phyloP scores from a whole-genome alignment of 2,329 filamentous ascomycete genomes.

The Byssochlamys sp. region DNA sequence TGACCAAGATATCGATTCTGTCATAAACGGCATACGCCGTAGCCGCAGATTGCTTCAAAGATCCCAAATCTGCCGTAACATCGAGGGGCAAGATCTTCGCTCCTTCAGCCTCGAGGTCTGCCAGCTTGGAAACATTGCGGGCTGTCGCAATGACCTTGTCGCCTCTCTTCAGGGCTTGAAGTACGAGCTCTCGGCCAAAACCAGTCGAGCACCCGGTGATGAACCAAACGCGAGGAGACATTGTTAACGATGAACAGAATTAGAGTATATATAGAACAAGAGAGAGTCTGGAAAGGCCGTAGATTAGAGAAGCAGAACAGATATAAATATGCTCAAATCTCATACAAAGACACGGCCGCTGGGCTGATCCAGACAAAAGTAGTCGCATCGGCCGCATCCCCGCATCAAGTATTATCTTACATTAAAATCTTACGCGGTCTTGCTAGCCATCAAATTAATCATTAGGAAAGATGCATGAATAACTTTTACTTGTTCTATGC shows the following conservation, averaged over 20 bases:
- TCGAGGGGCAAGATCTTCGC: slow-evolving; percentile 17
- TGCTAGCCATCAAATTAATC: neutral
- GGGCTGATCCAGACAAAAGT: neutral
- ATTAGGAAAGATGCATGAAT: neutral
- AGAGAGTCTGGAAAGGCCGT: neutral
- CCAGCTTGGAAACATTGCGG: slow-evolving; percentile 18
- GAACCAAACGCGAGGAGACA: slow-evolving; percentile 20
- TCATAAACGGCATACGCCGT: slow-evolving; percentile 13
- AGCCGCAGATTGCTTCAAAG: slow-evolving; percentile 10
- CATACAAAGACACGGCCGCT: neutral
- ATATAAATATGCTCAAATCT: neutral
- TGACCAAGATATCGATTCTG: slow-evolving; percentile 25
- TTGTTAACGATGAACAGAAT: neutral
- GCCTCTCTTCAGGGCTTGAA: slow-evolving; percentile 17
- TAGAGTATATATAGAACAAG: neutral
- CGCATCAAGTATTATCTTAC: neutral
- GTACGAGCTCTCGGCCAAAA: slow-evolving; percentile 21
- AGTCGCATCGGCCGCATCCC: neutral
- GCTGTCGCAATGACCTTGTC: slow-evolving; percentile 29
- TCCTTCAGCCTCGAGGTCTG: slow-evolving; percentile 16
- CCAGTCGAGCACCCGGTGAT: slow-evolving; percentile 28
- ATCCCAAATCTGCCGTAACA: slow-evolving; percentile 12
- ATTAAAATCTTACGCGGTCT: too few relatives aligned
- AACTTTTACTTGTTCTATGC: neutral
- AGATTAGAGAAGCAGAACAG: neutral